Base-by-base conservation (phyloP, 805 yeast species). In the Millerozyma miso region DNA sequence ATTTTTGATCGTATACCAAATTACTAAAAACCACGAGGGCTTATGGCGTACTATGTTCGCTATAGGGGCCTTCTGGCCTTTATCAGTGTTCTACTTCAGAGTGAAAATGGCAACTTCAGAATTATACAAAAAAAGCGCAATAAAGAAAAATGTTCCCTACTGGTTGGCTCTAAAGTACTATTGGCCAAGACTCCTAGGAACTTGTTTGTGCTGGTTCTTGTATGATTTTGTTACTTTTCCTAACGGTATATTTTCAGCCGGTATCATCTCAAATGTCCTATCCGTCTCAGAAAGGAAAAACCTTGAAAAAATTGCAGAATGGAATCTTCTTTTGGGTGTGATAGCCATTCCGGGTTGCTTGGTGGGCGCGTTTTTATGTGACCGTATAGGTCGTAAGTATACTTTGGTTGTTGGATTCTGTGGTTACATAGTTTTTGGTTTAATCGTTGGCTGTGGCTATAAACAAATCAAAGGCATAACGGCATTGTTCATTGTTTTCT, bases 211-310 rank as follows among this genome's bases (percentile, higher is more conserved):
- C 44, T 85, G 93, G 93, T 85, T 85, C 67, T 69, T 85, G 52
- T 85, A 83, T 57, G 95, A 85, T 65, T 85, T 85, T 53, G 85
- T 85, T 53, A 80, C 86, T 4, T 85, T 85, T 69, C 90, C 91
- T 10, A 84, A 84, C 56, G 88, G 88, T 58, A 73, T 83, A 40
- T 83, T 83, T 58, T 75, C 85, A 4, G 71, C 81, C 23, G 62
- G 63, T 38, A 83, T 84, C 51, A 79, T 83, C 43, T 53, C 80
- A 12, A 63, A 73, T n/a, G 73, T 76, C 31, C 65, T 81, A 40
- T 32, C 34, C 5, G 56, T 63, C 13, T 55, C 51, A 17, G 33
- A 47, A 4, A 59, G 59, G 3, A 47, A 57, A 3, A 56, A 50
- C 17, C 67, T 83, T 52, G 78, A 76, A 50, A 73, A 62, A 49